phyloP scores from a whole-genome alignment of 108 stramenopile genomes.

The Nitzschia palea region DNA sequence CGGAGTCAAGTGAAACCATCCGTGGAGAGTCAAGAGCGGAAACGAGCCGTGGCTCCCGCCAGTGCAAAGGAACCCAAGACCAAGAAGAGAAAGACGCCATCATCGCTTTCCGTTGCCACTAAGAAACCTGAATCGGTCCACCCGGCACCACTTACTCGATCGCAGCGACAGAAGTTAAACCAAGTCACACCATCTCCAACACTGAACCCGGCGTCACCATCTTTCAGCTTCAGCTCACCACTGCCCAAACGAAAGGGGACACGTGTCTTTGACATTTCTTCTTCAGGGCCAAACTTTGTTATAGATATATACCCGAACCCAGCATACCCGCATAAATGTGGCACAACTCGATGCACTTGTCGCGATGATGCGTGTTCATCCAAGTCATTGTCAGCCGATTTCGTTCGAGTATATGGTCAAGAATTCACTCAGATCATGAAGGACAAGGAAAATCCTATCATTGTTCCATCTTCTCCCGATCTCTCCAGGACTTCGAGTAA shows the following conservation, averaged over 20 bases:
- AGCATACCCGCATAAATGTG: background rate
- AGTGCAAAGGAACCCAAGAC: background rate
- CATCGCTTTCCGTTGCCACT: background rate
- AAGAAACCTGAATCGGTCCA: background rate
- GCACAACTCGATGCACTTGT: constrained; percentile 6
- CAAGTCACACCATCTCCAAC: constrained; percentile 27
- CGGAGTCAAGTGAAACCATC: background rate
- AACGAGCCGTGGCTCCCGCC: background rate
- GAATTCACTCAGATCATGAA: constrained; percentile 23
- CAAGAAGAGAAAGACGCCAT: background rate
- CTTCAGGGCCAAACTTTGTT: constrained; percentile 13
- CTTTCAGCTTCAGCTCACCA: background rate
- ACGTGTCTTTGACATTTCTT: background rate
- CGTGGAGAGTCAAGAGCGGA: background rate
- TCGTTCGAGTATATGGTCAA: constrained; percentile 31
- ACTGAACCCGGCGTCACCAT: background rate
- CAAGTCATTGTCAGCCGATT: constrained; percentile 22
- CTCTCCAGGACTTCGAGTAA: background rate
- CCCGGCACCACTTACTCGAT: background rate
- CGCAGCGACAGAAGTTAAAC: background rate
- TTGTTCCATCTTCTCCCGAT: background rate
- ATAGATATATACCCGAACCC: constrained; percentile 33
- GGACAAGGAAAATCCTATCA: constrained; percentile 11
- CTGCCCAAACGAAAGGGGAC: background rate
- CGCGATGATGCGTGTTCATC: constrained; percentile 9